Evolutionary conservation across 306 rosid species (phyloP).

Genomic region (Medicago arabica): DNA sequence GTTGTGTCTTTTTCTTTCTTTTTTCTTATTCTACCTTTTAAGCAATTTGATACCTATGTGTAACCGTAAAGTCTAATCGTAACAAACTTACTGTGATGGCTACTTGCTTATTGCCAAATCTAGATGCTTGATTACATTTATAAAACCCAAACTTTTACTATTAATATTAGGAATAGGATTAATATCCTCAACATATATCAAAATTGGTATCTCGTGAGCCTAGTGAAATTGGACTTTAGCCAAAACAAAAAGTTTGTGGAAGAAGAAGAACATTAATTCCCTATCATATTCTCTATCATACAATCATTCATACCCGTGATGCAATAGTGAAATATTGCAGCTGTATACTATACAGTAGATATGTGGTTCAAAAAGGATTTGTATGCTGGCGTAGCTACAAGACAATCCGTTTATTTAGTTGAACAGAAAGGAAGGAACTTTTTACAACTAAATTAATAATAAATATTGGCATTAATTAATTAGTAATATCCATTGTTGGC

Average conservation of each 20-base stretch:
- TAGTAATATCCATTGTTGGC: too few species aligned
- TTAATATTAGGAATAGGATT: too few species aligned
- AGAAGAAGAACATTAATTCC: neutral
- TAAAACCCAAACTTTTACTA: too few species aligned
- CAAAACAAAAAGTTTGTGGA: conserved; percentile 21
- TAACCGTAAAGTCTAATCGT: conserved; percentile 40
- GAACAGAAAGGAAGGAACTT: too few species aligned
- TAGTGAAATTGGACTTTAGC: conserved; percentile 28
- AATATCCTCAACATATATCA: neutral
- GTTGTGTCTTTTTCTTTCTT: neutral
- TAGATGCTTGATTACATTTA: too few species aligned
- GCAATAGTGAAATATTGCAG: conserved; percentile 28
- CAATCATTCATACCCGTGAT: conserved; percentile 47
- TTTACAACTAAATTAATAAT: too few species aligned
- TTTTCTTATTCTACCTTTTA: neutral
- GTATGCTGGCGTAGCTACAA: conserved; percentile 26
- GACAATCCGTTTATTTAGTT: neutral
- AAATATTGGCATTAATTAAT: too few species aligned
- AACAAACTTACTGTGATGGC: neutral
- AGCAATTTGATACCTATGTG: conserved; percentile 7
- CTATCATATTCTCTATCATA: conserved; percentile 5
- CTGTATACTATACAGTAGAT: neutral
- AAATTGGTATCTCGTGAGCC: neutral
- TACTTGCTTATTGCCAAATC: neutral
- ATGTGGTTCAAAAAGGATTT: neutral